Percentiles rank a stretch among this genome's conserved stretches.
Evolutionary conservation across 768 basidiomycete genomes (phyloP).

Genomic region (Suillus plorans): DNA sequence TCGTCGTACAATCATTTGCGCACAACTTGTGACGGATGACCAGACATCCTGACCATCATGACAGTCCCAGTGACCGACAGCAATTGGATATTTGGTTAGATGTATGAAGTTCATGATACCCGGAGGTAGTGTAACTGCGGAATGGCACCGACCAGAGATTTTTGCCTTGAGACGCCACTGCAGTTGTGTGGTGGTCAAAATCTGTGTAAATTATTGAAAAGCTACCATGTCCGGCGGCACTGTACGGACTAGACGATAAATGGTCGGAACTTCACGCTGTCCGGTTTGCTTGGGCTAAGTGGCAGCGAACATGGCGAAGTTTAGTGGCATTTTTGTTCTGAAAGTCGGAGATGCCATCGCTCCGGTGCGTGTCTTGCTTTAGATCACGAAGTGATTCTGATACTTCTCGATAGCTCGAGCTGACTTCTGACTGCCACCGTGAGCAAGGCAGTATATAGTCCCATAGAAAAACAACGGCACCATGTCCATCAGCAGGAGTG

Average conservation of each 20-base stretch:
- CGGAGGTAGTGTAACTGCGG: not conserved
- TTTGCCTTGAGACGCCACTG: rapidly evolving
- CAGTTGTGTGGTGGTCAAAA: constrained; percentile 22
- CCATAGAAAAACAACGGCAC: too few relatives aligned
- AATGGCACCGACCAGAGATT: not conserved
- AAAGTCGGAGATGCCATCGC: constrained; percentile 14
- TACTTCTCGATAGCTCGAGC: too few relatives aligned
- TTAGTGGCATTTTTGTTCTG: constrained; percentile 10
- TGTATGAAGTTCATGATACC: not conserved
- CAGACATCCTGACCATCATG: constrained; percentile 1
- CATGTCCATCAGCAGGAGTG: not conserved
- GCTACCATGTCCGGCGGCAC: constrained; percentile 17
- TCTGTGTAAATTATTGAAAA: constrained; percentile 20
- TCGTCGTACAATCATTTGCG: constrained; percentile 7
- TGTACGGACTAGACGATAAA: not conserved
- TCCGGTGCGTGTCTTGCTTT: constrained; percentile 7
- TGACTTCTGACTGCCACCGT: constrained; percentile 4
- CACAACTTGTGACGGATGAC: constrained; percentile 14
- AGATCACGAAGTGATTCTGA: not conserved
- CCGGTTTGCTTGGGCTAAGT: not conserved
- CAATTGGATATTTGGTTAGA: constrained; percentile 7
- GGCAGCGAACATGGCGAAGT: constrained; percentile 14
- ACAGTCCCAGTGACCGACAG: not conserved
- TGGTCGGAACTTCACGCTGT: constrained; percentile 1
- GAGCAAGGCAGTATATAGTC: not conserved